Evolutionary conservation across 495 filamentous ascomycete species (phyloP), one percentile per base, ranked within the genome.

Genomic region (Xylaria curta): DNA sequence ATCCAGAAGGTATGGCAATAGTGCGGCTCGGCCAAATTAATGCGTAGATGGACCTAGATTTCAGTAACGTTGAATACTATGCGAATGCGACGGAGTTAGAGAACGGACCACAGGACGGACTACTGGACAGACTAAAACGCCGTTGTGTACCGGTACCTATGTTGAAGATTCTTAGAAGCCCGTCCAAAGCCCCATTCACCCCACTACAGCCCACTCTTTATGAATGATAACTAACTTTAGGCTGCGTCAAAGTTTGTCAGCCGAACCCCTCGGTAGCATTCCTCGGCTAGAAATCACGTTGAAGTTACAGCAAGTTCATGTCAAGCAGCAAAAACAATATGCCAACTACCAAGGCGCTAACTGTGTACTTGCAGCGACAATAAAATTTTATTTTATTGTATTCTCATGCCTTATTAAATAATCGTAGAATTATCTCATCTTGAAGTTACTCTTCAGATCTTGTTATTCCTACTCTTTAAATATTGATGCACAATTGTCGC

Each of bases 201-300:
- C 59, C 59, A 38, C 59, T 10, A 28, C 31, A n/a, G 19, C 58
- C 58, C 58, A 40, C 33, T 40, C 19, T 21, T 26, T 58, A 26
- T 15, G 53, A 13, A 12, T 8, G 44, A n/a, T 64, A 10, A 10
- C 13, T 24, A 26, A 3, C 38, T 0, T 42, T 63, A 46, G 46
- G 4, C 47, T 47, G 61, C 38, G 61, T 65, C 42, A 33, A 53
- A 17, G 64, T 66, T 66, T 66, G 46, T 66, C 24, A 66, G 64
- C 64, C n/a, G 28, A 40, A 17, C 31, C 38, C 40, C 61, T 64
- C 61, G 61, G 61, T 24, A 44, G 46, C 19, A 49, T 19, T 49
- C 38, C 17, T 46, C 42, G 42, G 42, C 38, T 46, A 46, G 42
- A 17, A 17, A 46, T 17, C 36, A 38, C 6, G 36, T 38, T 38